These are phyloP conservation scores for Kodamaea jinghongensis DNA, from an alignment of 805 yeast species.

Conservation along the genomic window DNA sequence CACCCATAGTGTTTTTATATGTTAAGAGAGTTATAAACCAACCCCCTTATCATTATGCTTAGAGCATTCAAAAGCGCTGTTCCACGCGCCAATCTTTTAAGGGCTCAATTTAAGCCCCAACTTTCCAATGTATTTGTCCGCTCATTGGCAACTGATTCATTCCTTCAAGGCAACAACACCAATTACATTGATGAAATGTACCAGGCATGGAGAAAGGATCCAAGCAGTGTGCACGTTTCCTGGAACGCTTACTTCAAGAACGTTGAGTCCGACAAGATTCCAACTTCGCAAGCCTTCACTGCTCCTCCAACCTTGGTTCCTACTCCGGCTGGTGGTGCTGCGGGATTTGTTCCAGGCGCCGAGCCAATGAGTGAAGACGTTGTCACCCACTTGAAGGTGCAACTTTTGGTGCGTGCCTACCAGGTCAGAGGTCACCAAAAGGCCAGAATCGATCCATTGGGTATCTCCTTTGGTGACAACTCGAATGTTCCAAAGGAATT, in stretches of 20 bases:
- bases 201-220: conserved; percentile 89
- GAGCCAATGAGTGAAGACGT: conserved; percentile 57
- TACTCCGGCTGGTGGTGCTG: conserved; percentile 72
- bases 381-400: conserved; percentile 88
- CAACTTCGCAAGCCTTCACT: conserved; percentile 72
- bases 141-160: conserved; percentile 57
- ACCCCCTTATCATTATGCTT: conserved; percentile 27
- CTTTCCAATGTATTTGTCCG: conserved; percentile 7
- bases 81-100: conserved; percentile 34
- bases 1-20: conserved; percentile 5
- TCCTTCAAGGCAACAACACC: conserved; percentile 81
- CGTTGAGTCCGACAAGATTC: conserved; percentile 65
- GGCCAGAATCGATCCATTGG: conserved; percentile 95
- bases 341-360: conserved; percentile 54
- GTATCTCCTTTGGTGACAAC: conserved; percentile 78
- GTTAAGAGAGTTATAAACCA: not conserved
- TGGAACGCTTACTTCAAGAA: conserved; percentile 98
- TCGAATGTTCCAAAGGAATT: conserved; percentile 74
- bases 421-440: conserved; percentile 98
- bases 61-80: conserved; percentile 40
- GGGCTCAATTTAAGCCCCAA: conserved; percentile 22
- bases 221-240: conserved; percentile 85
- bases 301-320: conserved; percentile 94
- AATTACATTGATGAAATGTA: conserved; percentile 98
- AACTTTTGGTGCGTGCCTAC: conserved; percentile 94